Evolutionary conservation across 129 eudicot genomes (phyloP).

Genomic region (Calendula officinalis): DNA sequence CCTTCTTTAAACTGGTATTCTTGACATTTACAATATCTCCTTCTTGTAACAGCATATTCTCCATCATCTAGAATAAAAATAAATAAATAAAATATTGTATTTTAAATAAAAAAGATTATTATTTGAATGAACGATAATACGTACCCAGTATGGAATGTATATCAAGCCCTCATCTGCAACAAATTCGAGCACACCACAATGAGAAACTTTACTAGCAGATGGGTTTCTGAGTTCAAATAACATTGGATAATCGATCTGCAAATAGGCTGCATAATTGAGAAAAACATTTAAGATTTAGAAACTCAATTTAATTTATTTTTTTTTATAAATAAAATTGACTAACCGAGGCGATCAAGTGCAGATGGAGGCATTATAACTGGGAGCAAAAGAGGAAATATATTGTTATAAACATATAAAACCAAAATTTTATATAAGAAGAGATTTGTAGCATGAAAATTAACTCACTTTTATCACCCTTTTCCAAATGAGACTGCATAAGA

Average conservation of each 20-base stretch:
- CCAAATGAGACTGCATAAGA: constrained; percentile 66
- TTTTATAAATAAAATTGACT: constrained; percentile 18
- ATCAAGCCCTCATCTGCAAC: constrained; percentile 75
- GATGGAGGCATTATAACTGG: constrained; percentile 94
- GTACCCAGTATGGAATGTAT: constrained; percentile 80
- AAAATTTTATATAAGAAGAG: background rate
- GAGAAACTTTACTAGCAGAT: constrained; percentile 49
- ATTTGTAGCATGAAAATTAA: constrained; percentile 10
- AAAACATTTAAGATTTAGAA: background rate
- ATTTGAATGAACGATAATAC: background rate
- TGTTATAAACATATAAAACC: constrained; percentile 8
- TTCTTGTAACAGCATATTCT: constrained; percentile 70
- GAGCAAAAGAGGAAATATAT: constrained; percentile 12
- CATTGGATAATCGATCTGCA: constrained; percentile 87
- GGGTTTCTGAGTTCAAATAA: constrained; percentile 68
- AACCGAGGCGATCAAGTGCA: constrained; percentile 87
- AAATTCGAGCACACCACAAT: constrained; percentile 81
- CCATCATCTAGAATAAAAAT: constrained; percentile 61
- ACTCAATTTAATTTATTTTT: background rate
- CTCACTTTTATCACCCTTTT: constrained; percentile 82
- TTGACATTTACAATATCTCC: constrained; percentile 66
- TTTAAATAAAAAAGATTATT: too few species aligned
- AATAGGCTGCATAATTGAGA: constrained; percentile 43
- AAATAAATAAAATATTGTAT: background rate
- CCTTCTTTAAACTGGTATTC: constrained; percentile 68